Evolutionary conservation across 2,329 filamentous ascomycete species (phyloP).

Genomic region (Apiospora phragmitis): DNA sequence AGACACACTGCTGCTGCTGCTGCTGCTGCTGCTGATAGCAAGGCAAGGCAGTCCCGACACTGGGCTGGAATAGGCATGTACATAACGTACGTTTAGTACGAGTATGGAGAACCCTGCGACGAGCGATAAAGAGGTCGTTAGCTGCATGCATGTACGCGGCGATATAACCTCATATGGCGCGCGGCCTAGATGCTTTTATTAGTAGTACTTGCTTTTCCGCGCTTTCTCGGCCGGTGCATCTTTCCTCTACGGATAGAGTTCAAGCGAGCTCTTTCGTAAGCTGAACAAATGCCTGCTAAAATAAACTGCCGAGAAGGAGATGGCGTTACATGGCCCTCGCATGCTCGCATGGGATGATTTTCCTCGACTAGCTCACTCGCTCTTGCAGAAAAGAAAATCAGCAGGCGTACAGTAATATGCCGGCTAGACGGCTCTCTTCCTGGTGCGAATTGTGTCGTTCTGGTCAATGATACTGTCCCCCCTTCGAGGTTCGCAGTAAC

Average conservation of each 20-base stretch:
- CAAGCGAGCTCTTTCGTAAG: background rate
- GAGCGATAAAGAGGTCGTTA: background rate
- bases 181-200: background rate
- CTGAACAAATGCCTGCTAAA: background rate
- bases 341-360: background rate
- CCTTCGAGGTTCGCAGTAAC: background rate
- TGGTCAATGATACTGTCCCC: background rate
- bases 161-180: conserved; percentile 2
- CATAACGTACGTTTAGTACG: background rate
- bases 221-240: background rate
- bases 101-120: conserved; percentile 1
- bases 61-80: conserved; percentile 1
- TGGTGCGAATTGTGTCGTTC: background rate
- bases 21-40: background rate
- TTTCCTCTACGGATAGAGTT: background rate
- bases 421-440: background rate
- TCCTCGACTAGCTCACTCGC: background rate
- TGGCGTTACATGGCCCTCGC: background rate
- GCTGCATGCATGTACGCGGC: conserved; percentile 1
- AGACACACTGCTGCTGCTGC: background rate
- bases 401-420: background rate
- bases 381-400: background rate
- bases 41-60: background rate
- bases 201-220: background rate
- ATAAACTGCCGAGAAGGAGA: background rate